phyloP scores from a whole-genome alignment of 2,329 filamentous ascomycete species.

The Zymoseptoria ardabiliae region DNA sequence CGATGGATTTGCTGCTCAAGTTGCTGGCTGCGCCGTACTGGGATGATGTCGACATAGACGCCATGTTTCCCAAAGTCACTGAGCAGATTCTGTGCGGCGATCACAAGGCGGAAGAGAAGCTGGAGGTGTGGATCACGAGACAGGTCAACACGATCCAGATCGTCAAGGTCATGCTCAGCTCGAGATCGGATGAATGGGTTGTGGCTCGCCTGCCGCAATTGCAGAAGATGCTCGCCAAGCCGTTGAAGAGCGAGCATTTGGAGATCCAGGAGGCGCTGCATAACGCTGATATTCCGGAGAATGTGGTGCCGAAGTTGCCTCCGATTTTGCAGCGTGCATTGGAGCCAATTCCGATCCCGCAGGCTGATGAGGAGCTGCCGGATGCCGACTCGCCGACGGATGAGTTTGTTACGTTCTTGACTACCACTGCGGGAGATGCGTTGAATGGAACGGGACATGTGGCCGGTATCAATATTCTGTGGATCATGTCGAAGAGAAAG shows the following conservation, averaged over 20 bases:
- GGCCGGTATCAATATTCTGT: slow-evolving; percentile 85
- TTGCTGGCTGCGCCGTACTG: slow-evolving; percentile 81
- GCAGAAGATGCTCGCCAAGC: slow-evolving; percentile 85
- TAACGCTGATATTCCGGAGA: slow-evolving; percentile 60
- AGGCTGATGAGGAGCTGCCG: slow-evolving; percentile 59
- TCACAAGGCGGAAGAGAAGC: slow-evolving; percentile 41
- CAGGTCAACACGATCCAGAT: slow-evolving; percentile 94
- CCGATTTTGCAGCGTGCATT: slow-evolving; percentile 76
- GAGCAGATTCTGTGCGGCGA: slow-evolving; percentile 80
- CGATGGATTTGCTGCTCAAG: slow-evolving; percentile 72
- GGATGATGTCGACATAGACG: slow-evolving; percentile 82
- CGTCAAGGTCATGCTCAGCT: slow-evolving; percentile 78
- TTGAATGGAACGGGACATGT: slow-evolving; percentile 69
- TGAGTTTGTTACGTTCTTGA: slow-evolving; percentile 79
- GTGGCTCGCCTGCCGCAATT: slow-evolving; percentile 66
- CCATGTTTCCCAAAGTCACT: slow-evolving; percentile 77
- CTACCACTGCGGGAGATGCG: slow-evolving; percentile 78
- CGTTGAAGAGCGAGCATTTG: slow-evolving; percentile 76
- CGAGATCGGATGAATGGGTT: slow-evolving; percentile 87
- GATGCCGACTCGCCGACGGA: slow-evolving; percentile 70
- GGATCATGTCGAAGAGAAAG: slow-evolving; percentile 80
- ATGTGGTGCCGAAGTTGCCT: slow-evolving; percentile 54
- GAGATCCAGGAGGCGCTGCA: slow-evolving; percentile 93
- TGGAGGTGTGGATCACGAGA: slow-evolving; percentile 70
- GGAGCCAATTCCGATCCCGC: slow-evolving; percentile 76